phyloP scores from a whole-genome alignment of 345 rosid genomes.

The Luvunga scandens region DNA sequence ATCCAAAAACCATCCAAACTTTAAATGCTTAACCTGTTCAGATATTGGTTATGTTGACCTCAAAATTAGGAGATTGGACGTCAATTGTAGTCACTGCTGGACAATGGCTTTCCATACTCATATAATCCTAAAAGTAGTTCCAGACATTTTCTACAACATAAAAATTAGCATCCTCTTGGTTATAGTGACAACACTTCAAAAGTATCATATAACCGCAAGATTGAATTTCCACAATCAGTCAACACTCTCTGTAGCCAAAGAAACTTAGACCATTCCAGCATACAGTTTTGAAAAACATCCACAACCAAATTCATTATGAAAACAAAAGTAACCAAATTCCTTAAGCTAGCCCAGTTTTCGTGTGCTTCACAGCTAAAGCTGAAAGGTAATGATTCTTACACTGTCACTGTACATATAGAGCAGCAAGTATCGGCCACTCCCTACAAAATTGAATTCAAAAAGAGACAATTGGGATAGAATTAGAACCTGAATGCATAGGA shows the following conservation, averaged over 20 bases:
- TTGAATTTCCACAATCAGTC: not conserved
- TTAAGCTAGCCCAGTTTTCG: not conserved
- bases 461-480: not conserved
- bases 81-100: not conserved
- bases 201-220: not conserved
- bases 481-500: conserved; percentile 93
- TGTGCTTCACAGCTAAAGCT: not conserved
- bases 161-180: not conserved
- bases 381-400: not conserved
- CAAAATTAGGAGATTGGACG: not conserved
- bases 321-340: not conserved
- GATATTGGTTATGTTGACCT: not conserved
- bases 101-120: not conserved
- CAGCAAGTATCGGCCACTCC: not conserved
- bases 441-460: not conserved
- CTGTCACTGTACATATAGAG: not conserved
- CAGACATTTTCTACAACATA: too few species aligned
- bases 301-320: not conserved
- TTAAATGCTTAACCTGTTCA: conserved; percentile 1
- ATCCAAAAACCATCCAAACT: not conserved
- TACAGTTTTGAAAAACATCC: not conserved
- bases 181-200: not conserved
- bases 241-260: not conserved
- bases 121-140: not conserved
- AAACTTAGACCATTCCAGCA: not conserved